These are phyloP conservation scores for Radiomyces spectabilis DNA, from an alignment of 192 early-diverging fungal genomes.

Conservation along the genomic window DNA sequence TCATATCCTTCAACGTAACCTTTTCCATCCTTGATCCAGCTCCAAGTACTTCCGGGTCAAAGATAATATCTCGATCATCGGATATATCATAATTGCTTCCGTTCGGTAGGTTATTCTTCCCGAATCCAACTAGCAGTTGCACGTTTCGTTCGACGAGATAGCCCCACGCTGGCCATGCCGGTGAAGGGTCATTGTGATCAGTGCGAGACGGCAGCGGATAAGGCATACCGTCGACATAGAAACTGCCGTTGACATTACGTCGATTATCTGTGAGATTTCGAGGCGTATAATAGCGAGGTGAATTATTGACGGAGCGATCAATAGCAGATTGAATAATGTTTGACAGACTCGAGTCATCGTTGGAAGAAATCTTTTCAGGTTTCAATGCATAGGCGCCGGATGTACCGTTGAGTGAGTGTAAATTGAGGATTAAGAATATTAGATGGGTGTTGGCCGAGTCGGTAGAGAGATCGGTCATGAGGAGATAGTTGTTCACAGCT, in stretches of 20 bases:
- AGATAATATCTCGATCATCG: background rate
- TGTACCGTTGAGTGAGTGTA: too few relatives aligned
- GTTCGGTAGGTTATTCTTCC: background rate
- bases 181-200: background rate
- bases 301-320: too few relatives aligned
- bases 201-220: background rate
- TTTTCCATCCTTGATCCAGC: too few relatives aligned
- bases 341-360: background rate
- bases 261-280: conserved; percentile 1
- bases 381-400: too few relatives aligned
- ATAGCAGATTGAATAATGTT: background rate
- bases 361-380: background rate
- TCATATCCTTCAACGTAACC: too few relatives aligned
- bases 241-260: background rate
- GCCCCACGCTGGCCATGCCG: conserved; percentile 11
- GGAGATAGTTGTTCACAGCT: too few relatives aligned
- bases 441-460: too few relatives aligned
- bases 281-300: conserved; percentile 16
- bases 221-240: too few relatives aligned
- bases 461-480: too few relatives aligned
- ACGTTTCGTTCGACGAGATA: conserved; percentile 4
- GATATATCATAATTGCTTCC: background rate
- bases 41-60: background rate
- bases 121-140: conserved; percentile 16
- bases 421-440: too few relatives aligned